phyloP scores from a whole-genome alignment of 2,329 filamentous ascomycete genomes.

The Trematosphaeria pertusa region DNA sequence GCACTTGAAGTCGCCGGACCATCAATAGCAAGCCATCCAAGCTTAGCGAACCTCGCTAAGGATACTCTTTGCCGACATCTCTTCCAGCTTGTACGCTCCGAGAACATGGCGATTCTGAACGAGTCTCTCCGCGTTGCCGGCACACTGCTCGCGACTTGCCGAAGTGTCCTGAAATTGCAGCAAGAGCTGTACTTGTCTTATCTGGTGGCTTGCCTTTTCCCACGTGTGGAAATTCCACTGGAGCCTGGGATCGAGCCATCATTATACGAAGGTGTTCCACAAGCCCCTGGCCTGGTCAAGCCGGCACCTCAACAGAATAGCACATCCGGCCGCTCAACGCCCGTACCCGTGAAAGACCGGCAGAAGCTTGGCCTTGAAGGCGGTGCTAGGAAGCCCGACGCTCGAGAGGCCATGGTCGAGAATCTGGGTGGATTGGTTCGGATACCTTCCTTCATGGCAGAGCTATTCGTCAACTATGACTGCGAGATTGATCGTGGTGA shows the following conservation, averaged over 20 bases:
- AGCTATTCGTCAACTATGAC: slow-evolving; percentile 97
- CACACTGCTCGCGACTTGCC: slow-evolving; percentile 88
- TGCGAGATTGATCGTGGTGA: slow-evolving; percentile 92
- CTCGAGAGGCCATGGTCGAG: slow-evolving; percentile 97
- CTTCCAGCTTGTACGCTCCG: slow-evolving; percentile 94
- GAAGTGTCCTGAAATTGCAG: slow-evolving; percentile 89
- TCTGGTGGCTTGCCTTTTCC: slow-evolving; percentile 90
- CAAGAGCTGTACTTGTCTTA: slow-evolving; percentile 97
- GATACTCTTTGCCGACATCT: slow-evolving; percentile 92
- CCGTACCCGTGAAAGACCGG: slow-evolving; percentile 88
- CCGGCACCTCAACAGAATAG: slow-evolving; percentile 70
- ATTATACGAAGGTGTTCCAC: slow-evolving; percentile 91
- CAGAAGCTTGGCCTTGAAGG: slow-evolving; percentile 93
- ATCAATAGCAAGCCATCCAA: slow-evolving; percentile 91
- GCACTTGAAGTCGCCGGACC: slow-evolving; percentile 95
- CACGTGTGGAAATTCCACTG: slow-evolving; percentile 89
- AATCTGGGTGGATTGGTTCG: slow-evolving; percentile 89
- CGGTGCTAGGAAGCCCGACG: slow-evolving; percentile 89
- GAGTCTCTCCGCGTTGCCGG: slow-evolving; percentile 92
- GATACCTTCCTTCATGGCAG: slow-evolving; percentile 93
- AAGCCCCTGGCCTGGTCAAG: slow-evolving; percentile 86
- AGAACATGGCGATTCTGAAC: slow-evolving; percentile 93
- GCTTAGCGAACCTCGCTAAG: slow-evolving; percentile 84
- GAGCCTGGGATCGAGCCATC: slow-evolving; percentile 90
- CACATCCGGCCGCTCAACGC: slow-evolving; percentile 83